phyloP scores from a whole-genome alignment of 805 yeast species.

The Myxozyma melibiosi region DNA sequence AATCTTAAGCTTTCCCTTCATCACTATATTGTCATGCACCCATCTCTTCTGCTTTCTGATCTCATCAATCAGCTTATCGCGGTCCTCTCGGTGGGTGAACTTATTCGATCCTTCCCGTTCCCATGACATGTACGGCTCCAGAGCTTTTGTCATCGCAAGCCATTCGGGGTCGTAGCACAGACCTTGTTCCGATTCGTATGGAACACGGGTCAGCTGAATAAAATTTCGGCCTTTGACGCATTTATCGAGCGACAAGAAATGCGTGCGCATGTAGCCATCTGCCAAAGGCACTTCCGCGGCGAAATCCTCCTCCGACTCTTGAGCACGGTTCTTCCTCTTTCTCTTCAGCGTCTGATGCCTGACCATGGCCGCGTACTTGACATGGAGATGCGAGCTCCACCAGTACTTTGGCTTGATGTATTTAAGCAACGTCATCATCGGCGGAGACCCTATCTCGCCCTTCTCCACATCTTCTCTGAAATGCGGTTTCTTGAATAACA shows the following conservation, averaged over 20 bases:
- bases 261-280: conserved; percentile 41
- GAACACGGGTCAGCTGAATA: conserved; percentile 49
- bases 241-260: conserved; percentile 81
- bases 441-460: conserved; percentile 71
- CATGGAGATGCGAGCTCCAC: conserved; percentile 92
- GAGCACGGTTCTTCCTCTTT: not conserved
- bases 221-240: conserved; percentile 68
- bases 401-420: conserved; percentile 66
- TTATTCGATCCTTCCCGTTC: conserved; percentile 11
- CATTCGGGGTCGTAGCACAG: conserved; percentile 44
- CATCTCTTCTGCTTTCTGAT: conserved; percentile 37
- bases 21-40: conserved; percentile 40
- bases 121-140: conserved; percentile 32
- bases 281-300: not conserved
- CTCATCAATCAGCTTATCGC: conserved; percentile 13
- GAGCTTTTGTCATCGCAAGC: conserved; percentile 42
- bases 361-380: conserved; percentile 62
- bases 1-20: conserved; percentile 33
- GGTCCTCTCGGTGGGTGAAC: conserved; percentile 11
- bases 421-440: conserved; percentile 57
- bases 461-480: conserved; percentile 64
- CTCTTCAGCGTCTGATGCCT: conserved; percentile 38
- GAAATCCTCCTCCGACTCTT: not conserved
- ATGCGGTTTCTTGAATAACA: conserved; percentile 65
- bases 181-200: not conserved